Evolutionary conservation across 345 rosid genomes (phyloP).

Genomic region (Excoecaria agallocha): DNA sequence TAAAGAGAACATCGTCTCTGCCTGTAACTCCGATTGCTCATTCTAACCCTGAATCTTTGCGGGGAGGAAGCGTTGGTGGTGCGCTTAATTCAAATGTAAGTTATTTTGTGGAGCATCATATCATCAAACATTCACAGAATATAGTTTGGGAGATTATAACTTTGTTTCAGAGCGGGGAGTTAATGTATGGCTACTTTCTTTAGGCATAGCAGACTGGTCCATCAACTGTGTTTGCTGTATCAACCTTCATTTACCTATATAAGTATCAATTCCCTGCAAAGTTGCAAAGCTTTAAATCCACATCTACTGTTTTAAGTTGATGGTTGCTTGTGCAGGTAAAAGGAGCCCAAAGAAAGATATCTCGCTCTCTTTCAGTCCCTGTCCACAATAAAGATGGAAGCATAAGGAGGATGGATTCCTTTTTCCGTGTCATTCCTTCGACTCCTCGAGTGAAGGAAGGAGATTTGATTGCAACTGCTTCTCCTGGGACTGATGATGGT

Average conservation of each 20-base stretch:
- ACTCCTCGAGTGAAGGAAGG: constrained; percentile 79
- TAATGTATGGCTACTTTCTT: not conserved
- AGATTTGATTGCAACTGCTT: constrained; percentile 33
- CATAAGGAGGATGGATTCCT: constrained; percentile 73
- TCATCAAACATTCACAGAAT: not conserved
- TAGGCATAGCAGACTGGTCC: not conserved
- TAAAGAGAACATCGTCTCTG: constrained; percentile 75
- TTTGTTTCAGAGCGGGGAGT: not conserved
- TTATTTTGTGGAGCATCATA: not conserved
- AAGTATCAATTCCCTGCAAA: not conserved
- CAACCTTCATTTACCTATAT: not conserved
- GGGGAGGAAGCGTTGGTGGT: constrained; percentile 42
- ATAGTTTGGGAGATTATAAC: not conserved
- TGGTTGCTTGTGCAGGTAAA: constrained; percentile 50
- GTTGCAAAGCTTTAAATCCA: not conserved
- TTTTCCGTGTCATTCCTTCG: constrained; percentile 81
- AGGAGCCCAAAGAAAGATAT: constrained; percentile 43
- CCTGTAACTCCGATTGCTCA: constrained; percentile 54
- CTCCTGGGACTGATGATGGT: constrained; percentile 51
- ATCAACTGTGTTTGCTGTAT: not conserved
- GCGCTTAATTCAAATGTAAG: constrained; percentile 37
- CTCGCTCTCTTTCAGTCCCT: constrained; percentile 87
- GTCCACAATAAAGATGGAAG: constrained; percentile 57
- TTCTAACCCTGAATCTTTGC: constrained; percentile 45
- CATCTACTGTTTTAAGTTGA: not conserved